Conservation (phyloP, 73 alveolate genomes). For the Stentor roeselii region DNA sequence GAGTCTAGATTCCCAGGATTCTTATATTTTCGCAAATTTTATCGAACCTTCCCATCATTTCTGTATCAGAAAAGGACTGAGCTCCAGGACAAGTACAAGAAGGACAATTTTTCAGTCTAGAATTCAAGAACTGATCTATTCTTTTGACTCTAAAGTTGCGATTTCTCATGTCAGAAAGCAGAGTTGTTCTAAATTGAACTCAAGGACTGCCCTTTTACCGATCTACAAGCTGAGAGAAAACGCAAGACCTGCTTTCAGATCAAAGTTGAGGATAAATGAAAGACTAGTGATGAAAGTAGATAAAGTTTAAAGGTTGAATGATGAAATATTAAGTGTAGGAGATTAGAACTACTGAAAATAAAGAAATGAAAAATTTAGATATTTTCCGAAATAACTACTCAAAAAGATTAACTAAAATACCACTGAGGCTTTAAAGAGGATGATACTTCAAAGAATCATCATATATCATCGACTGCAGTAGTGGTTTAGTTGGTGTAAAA, state of each 20-base stretch:
- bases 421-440: too few species aligned
- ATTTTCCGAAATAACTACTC: too few species aligned
- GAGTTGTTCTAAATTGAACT: too few species aligned
- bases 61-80: background rate
- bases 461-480: too few species aligned
- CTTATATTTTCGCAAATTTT: background rate
- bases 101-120: background rate
- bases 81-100: background rate
- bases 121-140: background rate
- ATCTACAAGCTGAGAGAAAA: background rate
- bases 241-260: background rate
- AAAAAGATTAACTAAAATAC: too few species aligned
- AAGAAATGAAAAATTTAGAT: too few species aligned
- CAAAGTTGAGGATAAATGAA: background rate
- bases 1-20: background rate
- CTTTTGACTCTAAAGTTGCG: background rate
- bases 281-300: background rate
- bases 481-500: conserved; percentile 70
- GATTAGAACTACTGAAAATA: too few species aligned
- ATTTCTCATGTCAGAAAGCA: too few species aligned
- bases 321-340: too few species aligned
- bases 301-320: background rate
- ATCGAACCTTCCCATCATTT: background rate
- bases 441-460: too few species aligned
- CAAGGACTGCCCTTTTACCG: background rate